Conservation (phyloP, 768 basidiomycete species). For the Naganishia vaughanmartiniae region DNA sequence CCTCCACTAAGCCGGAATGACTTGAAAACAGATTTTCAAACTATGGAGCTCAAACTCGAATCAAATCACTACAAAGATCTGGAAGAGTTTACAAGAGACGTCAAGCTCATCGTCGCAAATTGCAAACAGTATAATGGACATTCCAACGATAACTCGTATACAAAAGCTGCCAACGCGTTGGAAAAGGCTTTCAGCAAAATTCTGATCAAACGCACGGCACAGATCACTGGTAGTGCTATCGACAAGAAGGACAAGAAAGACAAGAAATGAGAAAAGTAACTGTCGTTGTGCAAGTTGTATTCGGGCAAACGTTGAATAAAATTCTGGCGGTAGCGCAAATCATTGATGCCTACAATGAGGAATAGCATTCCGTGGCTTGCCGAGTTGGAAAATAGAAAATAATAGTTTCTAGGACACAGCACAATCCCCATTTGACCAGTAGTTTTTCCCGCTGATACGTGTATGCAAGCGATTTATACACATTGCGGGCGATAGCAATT, state of each 20-base stretch:
- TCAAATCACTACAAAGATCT: conserved; percentile 76
- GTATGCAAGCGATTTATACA: no score
- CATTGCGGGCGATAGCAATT: no score
- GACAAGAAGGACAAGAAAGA: conserved; percentile 25
- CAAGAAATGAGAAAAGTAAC: conserved; percentile 2
- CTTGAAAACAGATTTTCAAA: conserved; percentile 65
- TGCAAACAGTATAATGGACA: conserved; percentile 85
- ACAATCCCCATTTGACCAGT: no score
- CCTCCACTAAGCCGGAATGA: not conserved
- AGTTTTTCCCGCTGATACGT: no score
- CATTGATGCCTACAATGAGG: no score
- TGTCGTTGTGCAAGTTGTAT: no score
- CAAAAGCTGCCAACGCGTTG: conserved; percentile 77
- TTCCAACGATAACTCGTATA: conserved; percentile 63
- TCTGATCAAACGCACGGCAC: conserved; percentile 46
- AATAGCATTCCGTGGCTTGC: no score
- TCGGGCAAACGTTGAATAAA: no score
- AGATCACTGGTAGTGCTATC: conserved; percentile 24
- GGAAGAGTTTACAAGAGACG: conserved; percentile 73
- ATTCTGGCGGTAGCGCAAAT: no score
- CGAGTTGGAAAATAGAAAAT: no score
- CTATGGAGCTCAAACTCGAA: conserved; percentile 86
- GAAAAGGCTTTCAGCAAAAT: conserved; percentile 65
- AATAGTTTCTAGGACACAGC: no score
- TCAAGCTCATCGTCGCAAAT: conserved; percentile 81